A percentile compares a stretch with the other conserved stretches of the same genome.
Conservation (phyloP, 306 rosid species). For the Chamaecrista fasciculata region DNA sequence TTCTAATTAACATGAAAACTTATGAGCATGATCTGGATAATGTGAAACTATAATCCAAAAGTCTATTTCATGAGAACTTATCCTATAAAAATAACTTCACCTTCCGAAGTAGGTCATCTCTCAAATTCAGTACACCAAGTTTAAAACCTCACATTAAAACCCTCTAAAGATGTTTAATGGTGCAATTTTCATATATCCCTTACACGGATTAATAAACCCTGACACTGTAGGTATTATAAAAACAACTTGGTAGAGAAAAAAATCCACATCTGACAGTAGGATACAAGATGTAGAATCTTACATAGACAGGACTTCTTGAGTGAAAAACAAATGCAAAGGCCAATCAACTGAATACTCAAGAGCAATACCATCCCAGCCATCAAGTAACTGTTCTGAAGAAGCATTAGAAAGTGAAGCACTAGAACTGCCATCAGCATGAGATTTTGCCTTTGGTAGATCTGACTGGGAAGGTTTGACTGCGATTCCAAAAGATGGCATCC, state of each 20-base stretch:
- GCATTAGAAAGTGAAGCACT: conserved; percentile 51
- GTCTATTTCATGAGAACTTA: not conserved
- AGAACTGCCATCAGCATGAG: conserved; percentile 48
- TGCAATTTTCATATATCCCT: not conserved
- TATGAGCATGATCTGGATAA: not conserved
- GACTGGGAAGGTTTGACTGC: conserved; percentile 65
- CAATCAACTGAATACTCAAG: conserved; percentile 94
- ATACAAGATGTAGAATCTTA: conserved; percentile 46
- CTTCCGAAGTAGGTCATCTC: not conserved
- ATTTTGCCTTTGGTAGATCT: conserved; percentile 53
- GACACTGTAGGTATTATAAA: not conserved
- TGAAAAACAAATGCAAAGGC: conserved; percentile 96
- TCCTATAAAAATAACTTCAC: not conserved
- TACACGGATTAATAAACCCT: not conserved
- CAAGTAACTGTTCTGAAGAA: conserved; percentile 68
- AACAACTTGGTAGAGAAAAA: conserved; percentile 23
- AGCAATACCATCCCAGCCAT: conserved; percentile 96
- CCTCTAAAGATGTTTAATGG: not conserved
- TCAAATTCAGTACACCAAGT: not conserved
- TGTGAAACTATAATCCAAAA: not conserved
- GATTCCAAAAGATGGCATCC: conserved; percentile 94
- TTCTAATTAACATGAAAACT: not conserved
- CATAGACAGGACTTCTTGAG: conserved; percentile 94
- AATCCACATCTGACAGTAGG: conserved; percentile 20
- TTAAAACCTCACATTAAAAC: not conserved